phyloP scores from a whole-genome alignment of 164 flowering plant genomes.

The Dillenia turbinata region DNA sequence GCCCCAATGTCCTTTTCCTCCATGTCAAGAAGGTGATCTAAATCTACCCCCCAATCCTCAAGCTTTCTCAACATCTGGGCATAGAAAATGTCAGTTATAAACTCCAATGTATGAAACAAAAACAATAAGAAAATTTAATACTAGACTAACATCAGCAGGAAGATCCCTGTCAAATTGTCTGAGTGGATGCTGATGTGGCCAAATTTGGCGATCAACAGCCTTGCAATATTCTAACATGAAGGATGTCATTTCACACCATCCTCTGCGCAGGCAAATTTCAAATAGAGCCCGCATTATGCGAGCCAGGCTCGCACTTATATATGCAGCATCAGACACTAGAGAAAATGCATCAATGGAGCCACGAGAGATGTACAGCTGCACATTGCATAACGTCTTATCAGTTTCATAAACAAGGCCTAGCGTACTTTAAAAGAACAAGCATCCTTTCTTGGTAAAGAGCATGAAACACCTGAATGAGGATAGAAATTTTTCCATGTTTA shows the following conservation, averaged over 20 bases:
- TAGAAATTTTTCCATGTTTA: slow-evolving; percentile 95
- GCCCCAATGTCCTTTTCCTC: slow-evolving; percentile 93
- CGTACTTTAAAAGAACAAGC: background rate
- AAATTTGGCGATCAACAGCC: slow-evolving; percentile 94
- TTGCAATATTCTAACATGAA: slow-evolving; percentile 94
- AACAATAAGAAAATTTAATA: slow-evolving; percentile 1
- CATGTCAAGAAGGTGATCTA: slow-evolving; percentile 88
- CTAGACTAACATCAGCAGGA: slow-evolving; percentile 62
- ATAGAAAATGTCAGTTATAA: background rate
- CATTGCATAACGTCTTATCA: slow-evolving; percentile 6
- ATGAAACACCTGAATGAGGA: slow-evolving; percentile 83
- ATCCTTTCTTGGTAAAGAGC: background rate
- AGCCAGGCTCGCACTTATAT: slow-evolving; percentile 97
- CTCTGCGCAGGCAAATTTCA: slow-evolving; percentile 95
- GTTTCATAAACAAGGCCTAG: slow-evolving; percentile 1
- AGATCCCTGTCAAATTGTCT: slow-evolving; percentile 92
- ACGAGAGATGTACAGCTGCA: slow-evolving; percentile 93
- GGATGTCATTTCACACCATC: slow-evolving; percentile 93
- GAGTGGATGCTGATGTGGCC: slow-evolving; percentile 99
- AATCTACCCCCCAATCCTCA: slow-evolving; percentile 81
- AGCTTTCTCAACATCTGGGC: slow-evolving; percentile 80
- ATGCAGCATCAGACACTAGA: slow-evolving; percentile 91
- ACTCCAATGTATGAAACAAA: background rate
- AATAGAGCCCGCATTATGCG: slow-evolving; percentile 98
- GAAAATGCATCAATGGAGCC: slow-evolving; percentile 84